Evolutionary conservation across 2,329 filamentous ascomycete genomes (phyloP).

Genomic region (Aspergillus niger): DNA sequence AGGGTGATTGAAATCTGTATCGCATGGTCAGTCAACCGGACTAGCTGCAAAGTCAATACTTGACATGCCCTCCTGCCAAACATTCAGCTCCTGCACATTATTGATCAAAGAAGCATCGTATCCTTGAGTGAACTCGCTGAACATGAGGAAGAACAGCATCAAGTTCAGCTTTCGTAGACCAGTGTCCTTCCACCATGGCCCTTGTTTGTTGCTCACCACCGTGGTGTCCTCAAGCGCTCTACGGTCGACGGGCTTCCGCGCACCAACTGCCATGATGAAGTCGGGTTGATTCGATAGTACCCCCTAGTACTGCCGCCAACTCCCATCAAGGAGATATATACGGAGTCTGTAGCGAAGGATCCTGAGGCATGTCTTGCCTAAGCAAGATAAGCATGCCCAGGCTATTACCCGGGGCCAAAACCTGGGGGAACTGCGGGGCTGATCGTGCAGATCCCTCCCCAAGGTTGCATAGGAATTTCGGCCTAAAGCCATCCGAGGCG

Average conservation of each 20-base stretch:
- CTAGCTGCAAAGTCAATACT: background rate
- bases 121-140: slow-evolving; percentile 4
- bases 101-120: slow-evolving; percentile 1
- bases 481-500: background rate
- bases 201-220: background rate
- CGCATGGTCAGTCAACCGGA: background rate
- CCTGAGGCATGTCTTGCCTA: background rate
- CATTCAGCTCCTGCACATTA: background rate
- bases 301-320: background rate
- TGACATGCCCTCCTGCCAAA: background rate
- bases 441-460: background rate
- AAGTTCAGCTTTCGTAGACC: slow-evolving; percentile 2
- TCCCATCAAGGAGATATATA: background rate
- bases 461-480: background rate
- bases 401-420: background rate
- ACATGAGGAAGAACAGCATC: slow-evolving; percentile 1
- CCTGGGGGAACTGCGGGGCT: background rate
- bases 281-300: too few species aligned
- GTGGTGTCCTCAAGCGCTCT: background rate
- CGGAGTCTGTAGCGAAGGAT: background rate
- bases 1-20: background rate
- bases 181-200: background rate
- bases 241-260: background rate
- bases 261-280: background rate
- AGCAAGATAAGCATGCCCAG: background rate